Evolutionary conservation across 2,329 filamentous ascomycete genomes (phyloP), one percentile per base, ranked within the genome.

Genomic region (Gnomoniopsis smithogilvyi): DNA sequence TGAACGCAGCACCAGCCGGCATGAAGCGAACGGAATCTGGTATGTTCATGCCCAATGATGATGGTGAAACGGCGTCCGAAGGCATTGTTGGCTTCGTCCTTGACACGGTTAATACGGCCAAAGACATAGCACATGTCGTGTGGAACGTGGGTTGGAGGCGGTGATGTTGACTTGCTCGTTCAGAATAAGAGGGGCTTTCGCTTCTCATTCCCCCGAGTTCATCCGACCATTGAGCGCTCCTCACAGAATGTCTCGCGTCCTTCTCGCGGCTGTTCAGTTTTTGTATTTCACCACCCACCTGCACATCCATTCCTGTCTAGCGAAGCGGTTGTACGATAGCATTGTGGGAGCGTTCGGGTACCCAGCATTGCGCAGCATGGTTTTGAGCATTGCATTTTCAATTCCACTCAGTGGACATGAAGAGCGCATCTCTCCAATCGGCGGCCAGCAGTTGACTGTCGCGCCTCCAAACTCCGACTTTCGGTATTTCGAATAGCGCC

Each of bases 21-120:
- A 87, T 96, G 79, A 86, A 88, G 63, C 83, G 92, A 65, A 96
- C 91, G 21, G 80, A 86, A 53, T 95, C 91, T 43, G 92, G 92
- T 65, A 96, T 96, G 91, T 89, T 96, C 67, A 93, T 96, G 89
- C 91, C 92, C 8, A 89, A 88, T 66, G 90, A 92, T 66, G 89
- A 92, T 66, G 86, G 86, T 61, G 90, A 92, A 64, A 78, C 73
- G 70, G 80, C 80, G 62, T 84, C 77, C 67, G 78, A 81, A 54
- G 88, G 89, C 50, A 80, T 96, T 57, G 83, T 96, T 68, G 89
- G 90, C 62, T 86, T 88, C 67, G 87, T 96, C 52, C 86, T 93
- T 70, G 90, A 96, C 74, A 94, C 90, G 67, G 84, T 89, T 73
- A 89, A 89, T 74, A 89, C 86, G 53, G 86, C 85, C 65, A 83